Evolutionary conservation across 306 rosid genomes (phyloP).

Genomic region (Abrus precatorius): DNA sequence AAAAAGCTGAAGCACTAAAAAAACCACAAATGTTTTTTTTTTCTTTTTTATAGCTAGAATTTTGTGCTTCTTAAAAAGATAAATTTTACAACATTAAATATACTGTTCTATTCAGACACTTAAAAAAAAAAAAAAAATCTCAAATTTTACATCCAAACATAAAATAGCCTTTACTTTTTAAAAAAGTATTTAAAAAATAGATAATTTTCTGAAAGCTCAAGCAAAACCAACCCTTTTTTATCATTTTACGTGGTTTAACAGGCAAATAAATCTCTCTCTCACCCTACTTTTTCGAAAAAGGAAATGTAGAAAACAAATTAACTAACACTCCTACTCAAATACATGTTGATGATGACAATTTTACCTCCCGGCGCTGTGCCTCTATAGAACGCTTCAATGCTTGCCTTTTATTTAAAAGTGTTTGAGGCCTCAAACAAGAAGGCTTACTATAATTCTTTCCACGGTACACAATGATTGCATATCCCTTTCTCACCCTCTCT

Average conservation of each 20-base stretch:
- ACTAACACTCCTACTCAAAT: conserved; percentile 4
- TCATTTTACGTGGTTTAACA: conserved; percentile 30
- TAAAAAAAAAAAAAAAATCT: not conserved
- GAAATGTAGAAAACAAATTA: conserved; percentile 45
- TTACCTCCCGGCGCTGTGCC: conserved; percentile 91
- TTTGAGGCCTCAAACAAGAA: conserved; percentile 77
- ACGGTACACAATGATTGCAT: conserved; percentile 87
- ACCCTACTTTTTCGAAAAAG: conserved; percentile 22
- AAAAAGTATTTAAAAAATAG: not conserved
- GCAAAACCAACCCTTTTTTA: conserved; percentile 16
- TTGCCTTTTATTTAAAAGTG: conserved; percentile 77
- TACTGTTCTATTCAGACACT: conserved; percentile 2
- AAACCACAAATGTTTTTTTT: not conserved
- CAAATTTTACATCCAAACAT: conserved; percentile 27
- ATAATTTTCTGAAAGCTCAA: not conserved
- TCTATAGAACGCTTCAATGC: conserved; percentile 86
- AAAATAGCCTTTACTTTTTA: not conserved
- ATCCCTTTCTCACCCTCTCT: conserved; percentile 81
- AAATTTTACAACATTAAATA: not conserved
- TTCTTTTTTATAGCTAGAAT: not conserved
- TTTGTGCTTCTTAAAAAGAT: conserved; percentile 11
- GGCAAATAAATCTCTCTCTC: conserved; percentile 33
- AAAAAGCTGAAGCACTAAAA: not conserved
- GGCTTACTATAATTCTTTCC: conserved; percentile 93
- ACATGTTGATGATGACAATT: conserved; percentile 37